Evolutionary conservation across 2,329 filamentous ascomycete species (phyloP), one percentile per base, ranked within the genome.

Genomic region (Ophiostoma ips): DNA sequence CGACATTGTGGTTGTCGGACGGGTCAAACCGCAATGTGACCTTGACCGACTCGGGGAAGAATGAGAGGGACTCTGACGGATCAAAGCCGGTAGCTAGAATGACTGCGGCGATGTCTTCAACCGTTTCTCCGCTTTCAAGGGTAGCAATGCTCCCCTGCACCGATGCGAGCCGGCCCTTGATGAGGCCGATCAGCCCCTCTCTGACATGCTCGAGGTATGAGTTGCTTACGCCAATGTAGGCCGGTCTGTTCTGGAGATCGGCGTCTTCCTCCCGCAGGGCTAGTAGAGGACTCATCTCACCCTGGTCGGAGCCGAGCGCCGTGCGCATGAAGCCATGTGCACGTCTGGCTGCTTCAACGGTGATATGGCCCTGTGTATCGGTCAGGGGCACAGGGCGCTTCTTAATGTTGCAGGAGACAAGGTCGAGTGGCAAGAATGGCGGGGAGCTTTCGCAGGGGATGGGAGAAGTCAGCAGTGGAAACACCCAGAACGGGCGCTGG

Each of bases 31-130:
- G 67, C 2, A 94, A 68, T 0, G 65, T 67, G 3, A 71, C 56
- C 34, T 79, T 72, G 4, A 85, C 66, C 0, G 74, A 63, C 0
- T 66, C 47, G 0, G 81, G 73, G 0, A 94, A 69, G 55, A 82
- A 87, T 5, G 75, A 72, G 10, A 92, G 63, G 0, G 81, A 80
- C 0, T 73, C 65, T 1, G 75, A 71, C 0, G 83, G 73, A 5
- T 80, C 75, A 60, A 86, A 94, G 1, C 87, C 87, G 0, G 84
- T 90, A 0, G 85, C 85, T 16, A 87, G 71, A 2, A 94, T 70
- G 11, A 92, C 71, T 0, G 80, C 83, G 0, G 75, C 76, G 30
- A 89, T 65, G 46, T 82, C 67, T 0, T 72, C 60, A 3, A 87
- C 62, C 28, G 60, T 57, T 0, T 52, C 52, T 55, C 68, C 16